Base-by-base conservation (phyloP, 1,284 basidiomycete species). In the Rhodotorula sp. region DNA sequence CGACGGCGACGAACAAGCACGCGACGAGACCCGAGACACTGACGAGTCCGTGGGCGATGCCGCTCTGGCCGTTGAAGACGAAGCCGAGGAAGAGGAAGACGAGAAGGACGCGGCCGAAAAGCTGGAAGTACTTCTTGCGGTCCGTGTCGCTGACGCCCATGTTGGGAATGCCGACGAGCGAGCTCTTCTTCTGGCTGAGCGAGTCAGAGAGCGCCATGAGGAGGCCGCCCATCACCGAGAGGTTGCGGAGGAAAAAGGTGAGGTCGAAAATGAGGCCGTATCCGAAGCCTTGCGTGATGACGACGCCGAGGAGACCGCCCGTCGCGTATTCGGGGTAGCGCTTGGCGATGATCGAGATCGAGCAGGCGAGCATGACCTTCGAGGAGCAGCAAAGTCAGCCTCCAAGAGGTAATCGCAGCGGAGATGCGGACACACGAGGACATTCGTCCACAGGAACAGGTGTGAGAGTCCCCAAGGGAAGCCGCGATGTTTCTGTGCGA, bases 11-110 rank as follows among this genome's bases (percentile, higher is more conserved):
- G 92, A 97, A 97, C 78, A 88, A 82, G 80, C 95, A 98, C 2
- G 95, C 94, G n/a, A 77, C 79, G 48, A 82, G 66, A 13, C 81
- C 81, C 32, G 81, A 74, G 49, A 76, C 54, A 24, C 73, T 73
- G 11, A 86, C 89, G 57, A 96, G 48, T 0, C 72, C 74, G 29
- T 76, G 55, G 19, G 73, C 65, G 66, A 76, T 55, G 0, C 74
- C 75, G 32, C 72, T 73, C 62, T 76, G 76, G 17, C 77, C 74
- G 59, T 95, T 93, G 79, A 99, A 84, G 76, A 97, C 89, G 84
- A 99, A 98, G 2, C 96, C 96, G 77, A 99, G 85, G 87, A 99
- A 99, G 59, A 99, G 88, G 89, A 99, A 98, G 81, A 99, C 97
- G 78, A 99, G 88, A 72, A 99, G 87, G 68, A 99, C 89, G 70